Conservation (phyloP, 2,329 filamentous ascomycete species). For the Penicillium rolfsii region DNA sequence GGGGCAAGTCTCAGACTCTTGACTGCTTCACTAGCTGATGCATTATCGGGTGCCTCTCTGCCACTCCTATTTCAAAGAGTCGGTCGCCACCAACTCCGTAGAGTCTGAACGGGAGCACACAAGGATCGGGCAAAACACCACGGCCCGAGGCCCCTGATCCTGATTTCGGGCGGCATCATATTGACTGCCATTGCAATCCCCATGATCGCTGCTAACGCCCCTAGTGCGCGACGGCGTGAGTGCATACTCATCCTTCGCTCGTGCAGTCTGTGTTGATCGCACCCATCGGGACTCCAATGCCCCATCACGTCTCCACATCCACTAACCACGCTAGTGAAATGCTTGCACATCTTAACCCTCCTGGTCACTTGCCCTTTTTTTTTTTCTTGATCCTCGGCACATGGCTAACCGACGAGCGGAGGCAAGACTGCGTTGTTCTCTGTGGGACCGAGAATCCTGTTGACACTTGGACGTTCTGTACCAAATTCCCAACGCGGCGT, state of each 20-base stretch:
- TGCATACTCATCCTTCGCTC: slow-evolving; percentile 10
- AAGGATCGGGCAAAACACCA: not conserved
- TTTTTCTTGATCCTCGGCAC: slow-evolving; percentile 10
- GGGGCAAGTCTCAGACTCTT: too few relatives aligned
- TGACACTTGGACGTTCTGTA: not conserved
- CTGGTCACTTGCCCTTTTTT: not conserved
- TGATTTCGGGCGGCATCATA: not conserved
- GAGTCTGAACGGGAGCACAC: not conserved
- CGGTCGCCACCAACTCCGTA: not conserved
- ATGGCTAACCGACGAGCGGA: slow-evolving; percentile 3
- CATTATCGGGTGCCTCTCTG: not conserved
- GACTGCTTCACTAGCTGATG: too few relatives aligned
- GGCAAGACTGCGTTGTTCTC: not conserved
- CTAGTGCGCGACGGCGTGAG: slow-evolving; percentile 1
- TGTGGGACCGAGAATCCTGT: slow-evolving; percentile 3
- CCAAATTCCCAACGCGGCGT: not conserved
- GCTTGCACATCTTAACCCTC: slow-evolving; percentile 6
- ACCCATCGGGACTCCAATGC: not conserved
- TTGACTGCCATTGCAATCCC: slow-evolving; percentile 6
- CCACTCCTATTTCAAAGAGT: not conserved
- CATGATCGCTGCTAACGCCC: slow-evolving; percentile 26
- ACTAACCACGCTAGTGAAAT: slow-evolving; percentile 11
- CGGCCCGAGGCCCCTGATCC: slow-evolving; percentile 17
- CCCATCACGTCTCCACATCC: slow-evolving; percentile 7
- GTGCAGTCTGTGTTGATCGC: slow-evolving; percentile 9